Percentiles rank a stretch among this genome's conserved stretches.
These are phyloP conservation scores for Cystobasidium ongulense DNA, from an alignment of 768 basidiomycete genomes.

Conservation along the genomic window DNA sequence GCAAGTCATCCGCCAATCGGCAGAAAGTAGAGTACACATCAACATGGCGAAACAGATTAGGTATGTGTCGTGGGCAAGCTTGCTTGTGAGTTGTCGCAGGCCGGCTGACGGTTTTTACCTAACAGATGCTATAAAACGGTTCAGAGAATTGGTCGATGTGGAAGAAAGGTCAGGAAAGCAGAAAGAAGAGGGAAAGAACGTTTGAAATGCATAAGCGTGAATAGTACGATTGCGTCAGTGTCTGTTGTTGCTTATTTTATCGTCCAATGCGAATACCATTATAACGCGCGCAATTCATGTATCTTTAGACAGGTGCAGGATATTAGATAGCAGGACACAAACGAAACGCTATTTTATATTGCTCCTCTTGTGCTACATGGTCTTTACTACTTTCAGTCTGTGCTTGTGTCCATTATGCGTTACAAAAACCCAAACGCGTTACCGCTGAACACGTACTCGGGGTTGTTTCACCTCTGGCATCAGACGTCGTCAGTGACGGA, in stretches of 20 bases:
- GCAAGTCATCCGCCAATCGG: slow-evolving; percentile 6
- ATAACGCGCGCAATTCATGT: not conserved
- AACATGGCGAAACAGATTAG: slow-evolving; percentile 26
- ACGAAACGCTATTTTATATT: not conserved
- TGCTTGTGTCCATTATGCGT: no score
- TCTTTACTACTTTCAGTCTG: no score
- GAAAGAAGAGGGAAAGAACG: no score
- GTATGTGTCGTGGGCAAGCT: not conserved
- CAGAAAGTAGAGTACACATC: slow-evolving; percentile 29
- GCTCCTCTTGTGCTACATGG: not conserved
- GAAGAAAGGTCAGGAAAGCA: not conserved
- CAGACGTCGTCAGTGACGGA: not conserved
- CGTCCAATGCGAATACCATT: not conserved
- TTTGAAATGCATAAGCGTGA: no score
- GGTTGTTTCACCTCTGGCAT: not conserved
- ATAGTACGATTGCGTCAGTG: no score
- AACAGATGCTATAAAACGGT: slow-evolving; percentile 19
- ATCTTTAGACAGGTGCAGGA: no score
- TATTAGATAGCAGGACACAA: no score
- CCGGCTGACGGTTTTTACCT: not conserved
- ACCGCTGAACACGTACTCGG: no score
- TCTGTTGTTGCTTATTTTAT: not conserved
- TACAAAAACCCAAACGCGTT: no score
- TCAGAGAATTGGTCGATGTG: slow-evolving; percentile 7
- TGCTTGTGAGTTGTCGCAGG: not conserved